These are phyloP conservation scores for Lepidium campestre DNA, from an alignment of 441 rosid species.

Conservation along the genomic window DNA sequence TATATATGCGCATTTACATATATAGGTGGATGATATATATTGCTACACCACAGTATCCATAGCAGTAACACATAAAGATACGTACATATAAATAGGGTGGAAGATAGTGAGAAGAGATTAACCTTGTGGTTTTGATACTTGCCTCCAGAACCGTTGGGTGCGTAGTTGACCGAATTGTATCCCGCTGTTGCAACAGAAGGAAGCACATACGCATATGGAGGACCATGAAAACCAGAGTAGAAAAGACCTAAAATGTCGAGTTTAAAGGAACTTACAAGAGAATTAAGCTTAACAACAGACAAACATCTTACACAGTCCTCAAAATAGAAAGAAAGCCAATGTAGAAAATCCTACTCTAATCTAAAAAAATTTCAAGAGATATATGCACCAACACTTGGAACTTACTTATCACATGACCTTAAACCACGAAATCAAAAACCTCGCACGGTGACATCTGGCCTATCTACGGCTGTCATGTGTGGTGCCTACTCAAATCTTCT, in stretches of 20 bases:
- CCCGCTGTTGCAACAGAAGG: slow-evolving; percentile 81
- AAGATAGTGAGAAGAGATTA: slow-evolving; percentile 22
- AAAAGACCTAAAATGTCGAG: slow-evolving; percentile 52
- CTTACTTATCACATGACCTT: not conserved
- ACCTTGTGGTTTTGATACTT: slow-evolving; percentile 90
- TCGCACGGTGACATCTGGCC: not conserved
- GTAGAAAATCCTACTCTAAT: not conserved
- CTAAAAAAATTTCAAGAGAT: not conserved
- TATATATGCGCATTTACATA: not conserved
- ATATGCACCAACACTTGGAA: not conserved
- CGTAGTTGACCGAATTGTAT: slow-evolving; percentile 60
- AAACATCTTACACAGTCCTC: not conserved
- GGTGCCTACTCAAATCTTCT: no score
- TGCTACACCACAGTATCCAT: not conserved
- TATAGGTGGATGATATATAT: not conserved
- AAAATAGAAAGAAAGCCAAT: not conserved
- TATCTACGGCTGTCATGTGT: not conserved
- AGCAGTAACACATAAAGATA: not conserved
- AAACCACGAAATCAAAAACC: not conserved
- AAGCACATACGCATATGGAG: slow-evolving; percentile 57
- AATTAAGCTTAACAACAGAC: slow-evolving; percentile 24
- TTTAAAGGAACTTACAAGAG: slow-evolving; percentile 40
- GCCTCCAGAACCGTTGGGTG: slow-evolving; percentile 67
- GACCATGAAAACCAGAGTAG: slow-evolving; percentile 69
- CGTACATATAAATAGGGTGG: not conserved